These are phyloP conservation scores for Tylopilus orsonianus DNA, from an alignment of 1,284 basidiomycete species.

Conservation along the genomic window DNA sequence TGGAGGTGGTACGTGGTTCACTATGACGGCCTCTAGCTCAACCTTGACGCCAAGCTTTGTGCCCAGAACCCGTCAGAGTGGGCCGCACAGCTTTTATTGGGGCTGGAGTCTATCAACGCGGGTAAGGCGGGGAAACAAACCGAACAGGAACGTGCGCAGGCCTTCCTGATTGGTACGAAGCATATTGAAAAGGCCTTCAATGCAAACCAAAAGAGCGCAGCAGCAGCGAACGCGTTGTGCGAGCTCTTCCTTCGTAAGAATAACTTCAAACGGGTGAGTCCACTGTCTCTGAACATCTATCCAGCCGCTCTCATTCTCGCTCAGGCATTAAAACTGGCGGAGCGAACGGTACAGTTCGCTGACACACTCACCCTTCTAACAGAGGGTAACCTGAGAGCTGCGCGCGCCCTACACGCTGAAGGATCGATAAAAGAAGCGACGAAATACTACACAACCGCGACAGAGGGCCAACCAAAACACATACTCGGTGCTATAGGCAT, in stretches of 20 bases:
- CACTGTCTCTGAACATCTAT: neutral
- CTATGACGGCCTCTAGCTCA: neutral
- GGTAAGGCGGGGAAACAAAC: conserved; percentile 65
- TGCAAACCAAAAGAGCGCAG: conserved; percentile 70
- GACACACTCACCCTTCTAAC: conserved; percentile 79
- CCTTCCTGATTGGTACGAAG: conserved; percentile 62
- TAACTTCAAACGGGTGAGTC: conserved; percentile 49
- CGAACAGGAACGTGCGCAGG: conserved; percentile 60
- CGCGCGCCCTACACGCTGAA: conserved; percentile 74
- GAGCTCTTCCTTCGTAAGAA: conserved; percentile 73
- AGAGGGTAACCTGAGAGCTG: conserved; percentile 80
- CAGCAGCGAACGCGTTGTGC: conserved; percentile 76
- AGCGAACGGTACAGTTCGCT: conserved; percentile 89
- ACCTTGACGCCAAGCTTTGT: conserved; percentile 1
- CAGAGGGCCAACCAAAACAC: conserved; percentile 73
- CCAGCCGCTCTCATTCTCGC: conserved; percentile 2
- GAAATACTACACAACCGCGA: conserved; percentile 74
- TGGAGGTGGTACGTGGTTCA: conserved; percentile 68
- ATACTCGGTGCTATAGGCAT: conserved; percentile 79
- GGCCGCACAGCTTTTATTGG: conserved; percentile 78
- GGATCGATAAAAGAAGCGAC: conserved; percentile 63
- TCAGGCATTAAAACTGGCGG: conserved; percentile 86
- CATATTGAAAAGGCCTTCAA: conserved; percentile 74
- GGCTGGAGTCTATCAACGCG: conserved; percentile 78
- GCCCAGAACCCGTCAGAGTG: conserved; percentile 73